Conservation (phyloP, 2,329 filamentous ascomycete genomes). For the Epichloe uncinata region DNA sequence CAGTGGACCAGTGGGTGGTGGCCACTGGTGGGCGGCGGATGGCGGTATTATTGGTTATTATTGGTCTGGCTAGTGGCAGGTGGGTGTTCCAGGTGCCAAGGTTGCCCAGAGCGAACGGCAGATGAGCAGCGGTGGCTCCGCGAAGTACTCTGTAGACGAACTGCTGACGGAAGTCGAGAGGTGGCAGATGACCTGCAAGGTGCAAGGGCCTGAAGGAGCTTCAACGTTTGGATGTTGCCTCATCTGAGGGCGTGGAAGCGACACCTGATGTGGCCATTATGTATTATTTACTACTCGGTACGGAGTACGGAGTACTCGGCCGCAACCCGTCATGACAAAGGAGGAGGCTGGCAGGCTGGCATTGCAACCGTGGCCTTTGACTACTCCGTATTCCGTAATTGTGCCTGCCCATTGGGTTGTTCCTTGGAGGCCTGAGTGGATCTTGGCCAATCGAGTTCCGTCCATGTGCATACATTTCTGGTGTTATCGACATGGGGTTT, state of each 20-base stretch:
- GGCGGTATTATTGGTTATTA: too few species aligned
- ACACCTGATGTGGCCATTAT: background rate
- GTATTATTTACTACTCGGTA: background rate
- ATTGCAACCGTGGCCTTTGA: too few species aligned
- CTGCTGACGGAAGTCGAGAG: too few species aligned
- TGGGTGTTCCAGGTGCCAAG: constrained; percentile 3
- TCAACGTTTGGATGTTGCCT: background rate
- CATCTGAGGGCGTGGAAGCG: too few species aligned
- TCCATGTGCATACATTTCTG: background rate
- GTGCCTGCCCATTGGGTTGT: background rate
- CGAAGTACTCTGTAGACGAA: background rate
- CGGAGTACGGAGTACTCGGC: background rate
- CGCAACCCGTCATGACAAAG: background rate
- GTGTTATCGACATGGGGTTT: background rate
- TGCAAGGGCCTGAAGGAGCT: background rate
- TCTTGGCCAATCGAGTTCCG: background rate
- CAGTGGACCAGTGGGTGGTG: background rate
- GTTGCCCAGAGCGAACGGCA: background rate
- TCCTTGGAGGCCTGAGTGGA: background rate
- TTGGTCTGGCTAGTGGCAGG: background rate
- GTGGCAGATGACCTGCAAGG: background rate
- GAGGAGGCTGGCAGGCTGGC: background rate
- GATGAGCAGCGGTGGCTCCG: background rate
- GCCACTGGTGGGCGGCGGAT: background rate
- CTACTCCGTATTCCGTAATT: too few species aligned